These are phyloP conservation scores for Chaetomium tenue DNA, from an alignment of 495 filamentous ascomycete genomes.

Conservation along the genomic window DNA sequence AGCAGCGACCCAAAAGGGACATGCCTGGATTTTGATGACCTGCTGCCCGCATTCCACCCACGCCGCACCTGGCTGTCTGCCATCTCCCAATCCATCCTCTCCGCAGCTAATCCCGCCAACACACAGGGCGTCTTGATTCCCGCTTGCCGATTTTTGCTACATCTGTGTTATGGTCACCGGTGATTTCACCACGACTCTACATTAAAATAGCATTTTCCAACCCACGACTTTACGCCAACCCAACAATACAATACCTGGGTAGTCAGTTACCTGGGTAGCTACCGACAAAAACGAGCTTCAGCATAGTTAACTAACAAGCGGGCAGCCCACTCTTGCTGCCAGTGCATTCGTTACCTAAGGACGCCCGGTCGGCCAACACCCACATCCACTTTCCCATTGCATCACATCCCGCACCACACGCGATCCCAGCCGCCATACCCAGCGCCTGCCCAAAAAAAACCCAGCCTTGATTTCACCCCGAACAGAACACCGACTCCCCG, in stretches of 20 bases:
- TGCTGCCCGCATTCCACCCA: conserved; percentile 3
- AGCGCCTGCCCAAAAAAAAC: conserved; percentile 30
- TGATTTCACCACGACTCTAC: conserved; percentile 5
- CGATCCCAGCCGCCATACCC: conserved; percentile 31
- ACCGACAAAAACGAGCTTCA: not conserved
- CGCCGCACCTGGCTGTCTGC: conserved; percentile 11
- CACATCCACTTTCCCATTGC: conserved; percentile 34
- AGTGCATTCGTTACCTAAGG: conserved; percentile 13
- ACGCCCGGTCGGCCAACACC: conserved; percentile 22
- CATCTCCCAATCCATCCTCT: conserved; percentile 13
- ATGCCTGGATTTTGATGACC: conserved; percentile 22
- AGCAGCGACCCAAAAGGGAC: not conserved
- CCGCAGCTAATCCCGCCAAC: conserved; percentile 12
- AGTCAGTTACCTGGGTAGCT: too few species aligned
- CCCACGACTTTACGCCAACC: too few species aligned
- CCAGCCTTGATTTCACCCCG: conserved; percentile 10
- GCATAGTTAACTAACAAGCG: conserved; percentile 6
- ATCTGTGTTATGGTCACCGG: conserved; percentile 17
- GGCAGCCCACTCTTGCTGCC: conserved; percentile 7
- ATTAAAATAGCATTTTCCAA: conserved; percentile 2
- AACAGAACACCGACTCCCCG: conserved; percentile 19
- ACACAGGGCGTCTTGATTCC: conserved; percentile 19
- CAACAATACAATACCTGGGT: not conserved
- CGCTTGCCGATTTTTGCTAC: conserved; percentile 9
- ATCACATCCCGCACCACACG: conserved; percentile 37